Evolutionary conservation across 495 filamentous ascomycete species (phyloP).

Genomic region (Aspergillus haitiensis): DNA sequence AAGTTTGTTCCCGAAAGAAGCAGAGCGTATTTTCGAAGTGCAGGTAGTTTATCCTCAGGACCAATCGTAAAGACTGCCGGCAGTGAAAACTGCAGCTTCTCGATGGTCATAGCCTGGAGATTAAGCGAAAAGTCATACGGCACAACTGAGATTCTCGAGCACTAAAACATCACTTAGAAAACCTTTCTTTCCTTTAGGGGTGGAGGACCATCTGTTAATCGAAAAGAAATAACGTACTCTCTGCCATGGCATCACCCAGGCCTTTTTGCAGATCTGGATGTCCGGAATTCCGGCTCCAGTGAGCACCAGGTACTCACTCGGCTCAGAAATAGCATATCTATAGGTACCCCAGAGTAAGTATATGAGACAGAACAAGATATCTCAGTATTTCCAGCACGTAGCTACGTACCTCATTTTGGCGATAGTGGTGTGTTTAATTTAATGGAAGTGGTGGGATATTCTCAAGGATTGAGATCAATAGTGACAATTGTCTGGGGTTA

Average conservation of each 20-base stretch:
- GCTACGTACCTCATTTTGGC: conserved; percentile 17
- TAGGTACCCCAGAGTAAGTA: not conserved
- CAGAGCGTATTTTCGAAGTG: conserved; percentile 75
- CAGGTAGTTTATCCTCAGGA: conserved; percentile 62
- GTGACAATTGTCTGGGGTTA: not conserved
- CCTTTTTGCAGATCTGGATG: conserved; percentile 72
- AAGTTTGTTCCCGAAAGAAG: conserved; percentile 57
- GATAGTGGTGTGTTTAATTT: not conserved
- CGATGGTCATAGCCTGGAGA: conserved; percentile 79
- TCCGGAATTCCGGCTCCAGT: conserved; percentile 72
- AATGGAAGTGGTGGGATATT: not conserved
- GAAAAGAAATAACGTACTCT: conserved; percentile 45
- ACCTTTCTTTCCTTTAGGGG: not conserved
- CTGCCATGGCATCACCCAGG: conserved; percentile 67
- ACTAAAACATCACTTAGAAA: conserved; percentile 23
- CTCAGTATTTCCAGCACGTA: not conserved
- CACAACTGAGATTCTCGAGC: conserved; percentile 58
- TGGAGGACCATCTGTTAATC: not conserved
- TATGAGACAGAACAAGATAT: not conserved
- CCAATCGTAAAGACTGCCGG: conserved; percentile 86
- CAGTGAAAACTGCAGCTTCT: conserved; percentile 75
- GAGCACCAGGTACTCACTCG: conserved; percentile 71
- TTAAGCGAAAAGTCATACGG: conserved; percentile 76
- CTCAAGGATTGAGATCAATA: not conserved
- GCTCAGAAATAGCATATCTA: conserved; percentile 37